Percentiles rank a stretch among this genome's conserved stretches.
Conservation (phyloP, 345 rosid genomes). For the Mallotus nudiflorus region DNA sequence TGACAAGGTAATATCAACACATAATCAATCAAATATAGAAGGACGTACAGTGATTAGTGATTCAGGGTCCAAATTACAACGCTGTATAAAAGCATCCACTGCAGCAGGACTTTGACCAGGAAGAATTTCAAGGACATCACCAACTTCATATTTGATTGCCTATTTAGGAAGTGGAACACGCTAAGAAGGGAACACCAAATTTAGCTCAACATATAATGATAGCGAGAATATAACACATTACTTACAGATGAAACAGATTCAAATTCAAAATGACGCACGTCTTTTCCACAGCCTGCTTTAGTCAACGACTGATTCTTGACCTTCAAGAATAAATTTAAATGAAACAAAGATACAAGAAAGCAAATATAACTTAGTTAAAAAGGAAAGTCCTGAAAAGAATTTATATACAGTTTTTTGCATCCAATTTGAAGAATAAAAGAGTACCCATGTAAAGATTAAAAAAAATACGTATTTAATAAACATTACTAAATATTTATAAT, state of each 20-base stretch:
- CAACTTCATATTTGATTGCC: constrained; percentile 64
- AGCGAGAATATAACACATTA: constrained; percentile 23
- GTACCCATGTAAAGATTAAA: neutral
- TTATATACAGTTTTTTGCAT: neutral
- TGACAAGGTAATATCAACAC: neutral
- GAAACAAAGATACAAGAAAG: neutral
- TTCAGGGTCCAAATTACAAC: constrained; percentile 79
- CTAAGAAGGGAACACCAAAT: constrained; percentile 2
- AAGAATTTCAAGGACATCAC: constrained; percentile 88
- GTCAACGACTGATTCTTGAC: constrained; percentile 60
- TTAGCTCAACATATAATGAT: neutral
- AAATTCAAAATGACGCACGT: constrained; percentile 90
- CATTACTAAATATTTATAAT: too few relatives aligned
- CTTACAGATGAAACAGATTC: constrained; percentile 74
- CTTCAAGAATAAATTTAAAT: constrained; percentile 36
- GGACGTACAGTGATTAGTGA: constrained; percentile 65
- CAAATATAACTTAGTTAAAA: neutral
- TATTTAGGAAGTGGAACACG: constrained; percentile 17
- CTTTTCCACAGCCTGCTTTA: constrained; percentile 59
- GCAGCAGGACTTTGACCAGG: constrained; percentile 67
- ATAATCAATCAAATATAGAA: neutral
- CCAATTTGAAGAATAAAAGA: too few relatives aligned
- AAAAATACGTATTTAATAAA: too few relatives aligned
- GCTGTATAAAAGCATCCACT: constrained; percentile 66
- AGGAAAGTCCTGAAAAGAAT: neutral